phyloP scores from a whole-genome alignment of 148 eudicot species.

The Suaeda aralocaspica region DNA sequence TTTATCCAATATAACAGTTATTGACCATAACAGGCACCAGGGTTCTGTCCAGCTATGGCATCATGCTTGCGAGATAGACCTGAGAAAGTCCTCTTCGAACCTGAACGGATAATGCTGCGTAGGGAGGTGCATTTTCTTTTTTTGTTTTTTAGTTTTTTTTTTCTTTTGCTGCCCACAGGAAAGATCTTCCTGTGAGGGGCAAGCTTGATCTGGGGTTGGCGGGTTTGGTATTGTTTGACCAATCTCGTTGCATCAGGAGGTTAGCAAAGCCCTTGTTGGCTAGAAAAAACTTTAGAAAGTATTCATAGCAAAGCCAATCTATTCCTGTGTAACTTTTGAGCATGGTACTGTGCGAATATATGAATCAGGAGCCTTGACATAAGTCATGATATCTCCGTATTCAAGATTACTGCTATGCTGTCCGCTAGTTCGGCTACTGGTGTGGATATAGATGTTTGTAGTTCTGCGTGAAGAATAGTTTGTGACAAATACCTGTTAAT shows the following conservation, averaged over 20 bases:
- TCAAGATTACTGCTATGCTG: neutral
- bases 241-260: slow-evolving; percentile 27
- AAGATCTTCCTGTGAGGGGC: slow-evolving; percentile 17
- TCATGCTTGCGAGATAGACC: slow-evolving; percentile 51
- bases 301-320: neutral
- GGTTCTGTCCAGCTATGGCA: slow-evolving; percentile 76
- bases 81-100: slow-evolving; percentile 99
- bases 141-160: slow-evolving; percentile 25
- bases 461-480: neutral
- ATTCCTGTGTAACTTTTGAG: neutral
- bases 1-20: slow-evolving; percentile 14
- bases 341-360: too few relatives aligned
- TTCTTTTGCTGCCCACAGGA: slow-evolving; percentile 46
- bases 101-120: slow-evolving; percentile 99
- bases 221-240: slow-evolving; percentile 23
- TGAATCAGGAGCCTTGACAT: neutral
- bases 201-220: slow-evolving; percentile 19
- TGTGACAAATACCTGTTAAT: neutral
- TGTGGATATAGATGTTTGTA: neutral
- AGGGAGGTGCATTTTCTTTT: slow-evolving; percentile 93
- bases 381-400: neutral
- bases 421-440: too few relatives aligned
- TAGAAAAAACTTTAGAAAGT: neutral
- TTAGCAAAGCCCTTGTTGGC: slow-evolving; percentile 3
- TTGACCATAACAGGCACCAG: slow-evolving; percentile 90